Base-by-base conservation (phyloP, 2,329 filamentous ascomycete genomes). In the Aspergillus sp. region DNA sequence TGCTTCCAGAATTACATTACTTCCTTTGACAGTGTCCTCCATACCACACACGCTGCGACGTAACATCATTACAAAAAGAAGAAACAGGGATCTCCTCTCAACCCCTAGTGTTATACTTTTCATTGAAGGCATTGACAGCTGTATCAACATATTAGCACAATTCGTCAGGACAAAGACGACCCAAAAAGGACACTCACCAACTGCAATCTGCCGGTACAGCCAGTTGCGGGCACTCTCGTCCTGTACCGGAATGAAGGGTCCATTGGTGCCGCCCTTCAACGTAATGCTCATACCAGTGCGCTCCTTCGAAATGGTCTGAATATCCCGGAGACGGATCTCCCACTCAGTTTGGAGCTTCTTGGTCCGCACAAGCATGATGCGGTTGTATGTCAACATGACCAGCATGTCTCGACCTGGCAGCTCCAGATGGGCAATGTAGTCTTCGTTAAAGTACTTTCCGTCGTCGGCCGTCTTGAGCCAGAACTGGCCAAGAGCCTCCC, bases 391-490 rank as follows among this genome's bases (percentile, higher is more conserved):
- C 55, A 99, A 82, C 84, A 97, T 90, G 45, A 92, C 88, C 52
- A 93, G 86, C 79, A 91, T 88, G 68, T 95, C 92, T 70, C 94
- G 90, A 55, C 87, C 85, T 10, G 91, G 89, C 21, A 99, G 82
- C 73, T 99, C 93, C 4, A 99, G 80, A 69, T 99, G 95, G 4
- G 92, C 95, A 70, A 99, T 94, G 76, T 99, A 99, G 68, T 91
- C 84, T 73, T 99, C 94, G 74, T 96, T 88, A 82, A 99, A 99
- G 79, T 93, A 97, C 71, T 92, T 94, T 56, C 94, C 94, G 59
- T 97, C 94, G 74, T 99, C 94, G 10, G 96, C 86, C 54, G 96
- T 96, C 80, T 99, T 99, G 59, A 99, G 86, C 95, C 94, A 99
- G 78, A 91, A 97, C 71, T 99, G 94, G 0, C 94, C 94, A 3